Evolutionary conservation across 352 stramenopile species (phyloP).

Genomic region (Phytophthora pisi): DNA sequence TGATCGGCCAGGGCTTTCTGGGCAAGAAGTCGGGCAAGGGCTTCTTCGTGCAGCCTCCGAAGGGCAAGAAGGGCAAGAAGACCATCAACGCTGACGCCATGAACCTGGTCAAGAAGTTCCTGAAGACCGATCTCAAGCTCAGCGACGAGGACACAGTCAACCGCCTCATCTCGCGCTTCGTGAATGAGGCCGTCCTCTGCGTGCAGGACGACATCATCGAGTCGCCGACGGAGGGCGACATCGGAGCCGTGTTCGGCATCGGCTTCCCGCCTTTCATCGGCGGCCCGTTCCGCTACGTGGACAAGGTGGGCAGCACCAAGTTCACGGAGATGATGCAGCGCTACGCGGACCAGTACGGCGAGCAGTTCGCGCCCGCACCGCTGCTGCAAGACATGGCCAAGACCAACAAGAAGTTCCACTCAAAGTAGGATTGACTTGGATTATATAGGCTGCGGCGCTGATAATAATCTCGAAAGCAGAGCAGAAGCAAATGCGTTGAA

Average conservation of each 20-base stretch:
- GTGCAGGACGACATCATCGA: slow-evolving; percentile 98
- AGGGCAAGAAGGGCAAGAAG: slow-evolving; percentile 91
- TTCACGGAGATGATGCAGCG: slow-evolving; percentile 97
- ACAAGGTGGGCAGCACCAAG: slow-evolving; percentile 92
- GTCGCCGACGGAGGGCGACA: slow-evolving; percentile 96
- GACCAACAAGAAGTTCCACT: slow-evolving; percentile 98
- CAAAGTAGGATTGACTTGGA: slow-evolving; percentile 48
- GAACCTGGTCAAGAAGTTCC: slow-evolving; percentile 82
- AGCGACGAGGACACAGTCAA: slow-evolving; percentile 91
- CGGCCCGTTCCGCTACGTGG: slow-evolving; percentile 96
- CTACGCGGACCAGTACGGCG: slow-evolving; percentile 95
- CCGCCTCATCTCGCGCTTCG: slow-evolving; percentile 94
- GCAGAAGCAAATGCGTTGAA: slow-evolving; percentile 24
- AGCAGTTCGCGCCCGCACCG: slow-evolving; percentile 96
- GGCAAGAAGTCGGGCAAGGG: slow-evolving; percentile 97
- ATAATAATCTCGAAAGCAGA: slow-evolving; percentile 19
- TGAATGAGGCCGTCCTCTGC: slow-evolving; percentile 98
- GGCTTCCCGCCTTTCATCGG: slow-evolving; percentile 98
- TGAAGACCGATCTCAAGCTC: slow-evolving; percentile 80
- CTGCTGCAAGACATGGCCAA: slow-evolving; percentile 97
- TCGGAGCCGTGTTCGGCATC: slow-evolving; percentile 98
- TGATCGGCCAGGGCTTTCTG: slow-evolving; percentile 96
- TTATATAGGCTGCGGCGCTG: slow-evolving; percentile 21
- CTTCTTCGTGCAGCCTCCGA: slow-evolving; percentile 96
- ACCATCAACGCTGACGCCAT: slow-evolving; percentile 89